These are phyloP conservation scores for Calvatia gigantea DNA, from an alignment of 768 basidiomycete species.

Conservation along the genomic window DNA sequence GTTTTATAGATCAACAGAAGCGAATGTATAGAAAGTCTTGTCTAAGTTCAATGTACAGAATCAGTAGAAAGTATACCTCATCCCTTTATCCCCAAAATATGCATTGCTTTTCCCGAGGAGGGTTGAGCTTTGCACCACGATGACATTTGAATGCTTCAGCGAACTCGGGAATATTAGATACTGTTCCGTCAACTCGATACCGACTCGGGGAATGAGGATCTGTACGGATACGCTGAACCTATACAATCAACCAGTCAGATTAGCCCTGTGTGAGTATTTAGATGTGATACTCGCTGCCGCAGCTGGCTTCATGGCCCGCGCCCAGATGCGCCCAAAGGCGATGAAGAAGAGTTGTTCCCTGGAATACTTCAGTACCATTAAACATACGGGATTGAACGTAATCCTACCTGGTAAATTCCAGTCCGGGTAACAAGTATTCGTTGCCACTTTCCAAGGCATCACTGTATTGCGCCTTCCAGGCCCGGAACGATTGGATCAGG, in stretches of 20 bases:
- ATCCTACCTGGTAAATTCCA: conserved; percentile 66
- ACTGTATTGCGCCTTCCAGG: conserved; percentile 81
- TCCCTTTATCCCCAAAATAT: conserved; percentile 65
- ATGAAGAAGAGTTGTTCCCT: conserved; percentile 96
- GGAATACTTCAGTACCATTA: not conserved
- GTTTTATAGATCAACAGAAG: conserved; percentile 48
- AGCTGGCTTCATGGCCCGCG: conserved; percentile 72
- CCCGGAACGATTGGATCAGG: conserved; percentile 81
- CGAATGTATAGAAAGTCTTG: conserved; percentile 7
- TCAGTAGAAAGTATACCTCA: conserved; percentile 7
- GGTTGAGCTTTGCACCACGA: conserved; percentile 76
- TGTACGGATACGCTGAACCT: conserved; percentile 77
- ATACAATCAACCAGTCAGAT: conserved; percentile 3
- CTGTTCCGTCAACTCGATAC: conserved; percentile 82
- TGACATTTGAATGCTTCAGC: conserved; percentile 85
- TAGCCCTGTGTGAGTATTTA: not conserved
- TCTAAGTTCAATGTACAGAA: not conserved
- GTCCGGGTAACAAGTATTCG: conserved; percentile 79
- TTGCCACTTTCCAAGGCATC: conserved; percentile 52
- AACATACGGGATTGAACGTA: not conserved
- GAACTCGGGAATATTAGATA: conserved; percentile 86
- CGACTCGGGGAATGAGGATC: conserved; percentile 86
- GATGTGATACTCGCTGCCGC: conserved; percentile 54
- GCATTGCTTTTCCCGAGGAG: conserved; percentile 75
- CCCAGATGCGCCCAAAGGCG: conserved; percentile 87